Conservation (phyloP, 306 rosid species). For the Pueraria montana region DNA sequence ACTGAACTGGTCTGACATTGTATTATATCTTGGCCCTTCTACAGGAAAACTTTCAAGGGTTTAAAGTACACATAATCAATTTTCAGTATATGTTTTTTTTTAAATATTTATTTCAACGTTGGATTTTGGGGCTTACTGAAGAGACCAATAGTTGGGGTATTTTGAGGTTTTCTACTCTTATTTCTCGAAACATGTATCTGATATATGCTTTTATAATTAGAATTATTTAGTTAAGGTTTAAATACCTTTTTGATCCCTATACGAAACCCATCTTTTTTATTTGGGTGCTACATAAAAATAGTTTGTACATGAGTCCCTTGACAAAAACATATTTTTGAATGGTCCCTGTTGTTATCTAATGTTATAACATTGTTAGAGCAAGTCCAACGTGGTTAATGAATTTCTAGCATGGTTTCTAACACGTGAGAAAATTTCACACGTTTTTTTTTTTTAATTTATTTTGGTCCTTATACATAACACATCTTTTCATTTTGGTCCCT, state of each 20-base stretch:
- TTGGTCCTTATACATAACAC: not conserved
- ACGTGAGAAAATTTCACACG: not conserved
- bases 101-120: not conserved
- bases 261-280: not conserved
- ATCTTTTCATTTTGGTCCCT: not conserved
- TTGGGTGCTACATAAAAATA: not conserved
- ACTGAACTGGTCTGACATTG: not conserved
- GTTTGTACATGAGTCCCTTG: not conserved
- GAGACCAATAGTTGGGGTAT: conserved; percentile 9
- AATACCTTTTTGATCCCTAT: not conserved
- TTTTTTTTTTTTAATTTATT: not conserved
- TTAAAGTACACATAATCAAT: conserved; percentile 3
- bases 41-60: not conserved
- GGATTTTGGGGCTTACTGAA: not conserved
- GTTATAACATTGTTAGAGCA: not conserved
- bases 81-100: not conserved
- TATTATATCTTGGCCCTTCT: conserved; percentile 18
- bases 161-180: not conserved
- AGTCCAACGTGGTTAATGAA: not conserved
- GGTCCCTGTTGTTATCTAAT: not conserved
- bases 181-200: not conserved
- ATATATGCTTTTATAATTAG: not conserved
- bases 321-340: not conserved
- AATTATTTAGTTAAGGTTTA: not conserved
- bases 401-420: not conserved